Base-by-base conservation (phyloP, 352 stramenopile species). In the Pythium grandisporangium region DNA sequence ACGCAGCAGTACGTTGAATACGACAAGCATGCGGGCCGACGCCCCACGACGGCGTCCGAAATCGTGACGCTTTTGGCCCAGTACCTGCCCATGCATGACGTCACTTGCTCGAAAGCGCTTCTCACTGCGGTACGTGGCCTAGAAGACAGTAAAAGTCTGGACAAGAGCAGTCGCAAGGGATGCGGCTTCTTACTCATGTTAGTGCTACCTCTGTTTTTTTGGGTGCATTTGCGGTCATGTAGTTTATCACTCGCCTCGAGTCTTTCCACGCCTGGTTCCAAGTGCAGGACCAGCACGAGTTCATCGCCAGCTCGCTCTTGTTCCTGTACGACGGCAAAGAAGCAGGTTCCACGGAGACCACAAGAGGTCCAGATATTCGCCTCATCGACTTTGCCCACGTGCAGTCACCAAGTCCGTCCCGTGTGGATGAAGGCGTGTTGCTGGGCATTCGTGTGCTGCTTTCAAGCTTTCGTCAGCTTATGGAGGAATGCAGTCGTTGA, bases 221-320 rank as follows among this genome's bases (percentile, higher is more conserved):
- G 7, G n/a, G n/a, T n/a, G n/a, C n/a, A n/a, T n/a, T n/a, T n/a
- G n/a, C n/a, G n/a, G n/a, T 25, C 17, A 1, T 5, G 6, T 24
- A 94, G 72, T 87, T 95, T 35, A 56, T 94, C 27, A 24, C 30
- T 17, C 62, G 84, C 16, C 61, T 96, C 0, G 48, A 79, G 13
- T 41, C 58, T 27, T 55, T 96, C n/a, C 48, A 68, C 23, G 19
- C 30, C 14, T 95, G 79, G 75, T 90, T 95, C 36, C 54, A 88
- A 6, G 47, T 69, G 42, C 93, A 98, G 49, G 50, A 70, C 30
- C 57, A 67, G 23, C 78, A 84, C 22, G 58, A 76, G 39, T 98
- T 98, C 66, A 96, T 96, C 62, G 86, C 87, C 2, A 97, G 89
- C 48, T 98, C 93, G 12, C 73, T 98, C 45, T 60, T 98, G 36